Base-by-base conservation (phyloP, 1,139 yeast genomes). In the Geotrichum candidum region DNA sequence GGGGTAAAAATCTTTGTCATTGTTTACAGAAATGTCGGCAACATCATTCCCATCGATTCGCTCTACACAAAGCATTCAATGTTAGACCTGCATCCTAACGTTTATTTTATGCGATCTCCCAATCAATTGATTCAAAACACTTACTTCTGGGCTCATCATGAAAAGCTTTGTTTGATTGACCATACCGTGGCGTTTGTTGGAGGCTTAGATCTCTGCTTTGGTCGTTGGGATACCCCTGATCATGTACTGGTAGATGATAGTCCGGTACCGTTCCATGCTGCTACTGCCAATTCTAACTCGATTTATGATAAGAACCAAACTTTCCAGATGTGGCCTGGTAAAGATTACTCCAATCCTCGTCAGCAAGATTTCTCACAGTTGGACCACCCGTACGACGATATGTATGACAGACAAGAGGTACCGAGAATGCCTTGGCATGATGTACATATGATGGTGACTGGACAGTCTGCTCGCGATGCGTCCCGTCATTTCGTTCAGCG, bases 341-440 rank as follows among this genome's bases (percentile, higher is more conserved):
- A 95, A 71, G 99, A 95, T 74, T 95, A 95, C 73, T 91, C 98
- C 0, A 95, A 95, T 72, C 97, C 99, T 4, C 82, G 99, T 65
- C 90, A 88, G 15, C 87, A 87, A 69, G 99, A 95, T 74, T 95
- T 95, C 72, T 83, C 73, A 70, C 86, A 82, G 1, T 79, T 95
- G 63, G 91, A 92, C 66, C 85, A 84, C 66, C 99, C 99, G 1
- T 91, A 87, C 70, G 96, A 89, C 57, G 90, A 91, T 27, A 88
- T 94, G 96, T 91, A 91, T 72, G 96, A 95, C 73, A 82, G 99
- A 66, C 78, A 83, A 41, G 75, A 75, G 27, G 82, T 84, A 18
- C 98, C 99, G 2, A 82, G 99, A 69, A 95, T 95, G 99, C 99
- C 99, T 6, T 95, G 99, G 99, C 99, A 95, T 74, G 99, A 95